Evolutionary conservation across 371 early-diverging fungal species (phyloP), one percentile per base, ranked within the genome.

Genomic region (Haplosporangium sp.): DNA sequence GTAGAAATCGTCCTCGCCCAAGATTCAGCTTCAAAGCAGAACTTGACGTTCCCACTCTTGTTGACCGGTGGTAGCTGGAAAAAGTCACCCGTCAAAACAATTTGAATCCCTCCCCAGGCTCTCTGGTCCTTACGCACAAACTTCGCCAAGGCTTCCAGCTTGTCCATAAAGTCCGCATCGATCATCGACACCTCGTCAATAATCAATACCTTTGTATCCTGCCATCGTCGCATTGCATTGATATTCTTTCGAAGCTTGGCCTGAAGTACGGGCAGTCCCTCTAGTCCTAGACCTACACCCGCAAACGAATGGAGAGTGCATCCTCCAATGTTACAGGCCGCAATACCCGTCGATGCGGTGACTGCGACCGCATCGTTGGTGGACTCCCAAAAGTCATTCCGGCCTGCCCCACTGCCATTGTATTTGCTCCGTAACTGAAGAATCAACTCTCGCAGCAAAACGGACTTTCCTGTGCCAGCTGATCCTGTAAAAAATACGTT

Each of bases 11-110:
- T 84, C 0, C n/a, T 67, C 5, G 67, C 55, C 95, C 95, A 95
- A 6, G 86, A 80, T 11, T 81, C 38, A 0, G 91, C 80, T 79
- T 95, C 90, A 64, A 95, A 95, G 14, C 90, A 89, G 71, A 90
- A 92, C 64, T 65, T 83, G 9, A 81, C 62, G 1, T 69, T 68
- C 6, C 67, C 57, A 7, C 74, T 60, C 1, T 67, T 74, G 8
- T 73, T 62, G 0, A 90, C 82, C 5, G 89, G 89, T 9, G 89
- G 90, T 6, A 91, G 75, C 55, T 91, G 90, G 63, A 79, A 86
- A 65, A 91, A 91, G 62, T 91, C 91, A 0, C 91, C 91, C 7
- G 73, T 73, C 16, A 87, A 55, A 5, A 87, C 73, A 18, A 90
- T 67, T 68, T 90, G 90, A 36, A 86, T 80, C 8, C 89, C 89